Conservation (phyloP, 73 alveolate genomes). For the Tetrahymena malaccensis region DNA sequence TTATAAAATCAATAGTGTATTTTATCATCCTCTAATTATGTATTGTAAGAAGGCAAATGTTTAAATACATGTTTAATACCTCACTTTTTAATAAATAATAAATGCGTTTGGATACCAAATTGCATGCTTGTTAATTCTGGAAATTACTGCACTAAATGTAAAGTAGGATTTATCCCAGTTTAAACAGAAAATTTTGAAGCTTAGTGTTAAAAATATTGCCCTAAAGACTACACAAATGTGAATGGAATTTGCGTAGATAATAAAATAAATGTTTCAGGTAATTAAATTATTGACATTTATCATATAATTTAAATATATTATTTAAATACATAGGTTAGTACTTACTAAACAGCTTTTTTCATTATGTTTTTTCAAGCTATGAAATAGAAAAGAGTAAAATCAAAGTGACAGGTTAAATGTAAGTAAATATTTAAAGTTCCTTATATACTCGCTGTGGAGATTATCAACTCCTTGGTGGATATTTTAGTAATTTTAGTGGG, state of each 20-base stretch:
- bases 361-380: not conserved
- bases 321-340: not conserved
- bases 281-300: no score
- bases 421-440: not conserved
- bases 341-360: not conserved
- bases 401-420: not conserved
- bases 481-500: not conserved
- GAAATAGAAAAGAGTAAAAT: not conserved
- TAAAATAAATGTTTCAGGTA: not conserved
- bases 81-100: not conserved
- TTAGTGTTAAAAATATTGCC: not conserved
- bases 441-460: not conserved
- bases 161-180: not conserved
- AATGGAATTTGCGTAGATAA: not conserved
- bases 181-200: not conserved
- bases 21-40: not conserved
- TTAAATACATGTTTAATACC: not conserved
- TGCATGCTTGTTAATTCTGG: not conserved
- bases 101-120: not conserved
- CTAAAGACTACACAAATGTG: not conserved
- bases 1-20: not conserved
- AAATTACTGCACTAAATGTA: not conserved
- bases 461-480: not conserved
- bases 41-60: not conserved
- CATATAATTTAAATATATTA: not conserved